These are phyloP conservation scores for Talaromyces sp. DNA, from an alignment of 2,329 filamentous ascomycete genomes.

Conservation along the genomic window DNA sequence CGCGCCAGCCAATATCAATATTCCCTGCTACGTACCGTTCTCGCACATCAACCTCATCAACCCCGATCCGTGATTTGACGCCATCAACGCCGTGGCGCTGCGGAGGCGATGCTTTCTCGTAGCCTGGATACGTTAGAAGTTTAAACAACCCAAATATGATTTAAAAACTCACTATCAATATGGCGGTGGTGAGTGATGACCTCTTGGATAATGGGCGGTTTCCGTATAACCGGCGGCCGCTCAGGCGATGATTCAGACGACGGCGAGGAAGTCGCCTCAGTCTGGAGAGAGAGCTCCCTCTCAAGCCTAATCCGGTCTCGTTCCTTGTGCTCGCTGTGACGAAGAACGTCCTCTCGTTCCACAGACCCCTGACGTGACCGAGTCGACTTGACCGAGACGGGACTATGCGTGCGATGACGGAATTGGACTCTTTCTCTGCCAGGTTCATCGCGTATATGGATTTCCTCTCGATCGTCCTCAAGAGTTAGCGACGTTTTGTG, in stretches of 20 bases:
- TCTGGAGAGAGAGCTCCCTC: constrained; percentile 35
- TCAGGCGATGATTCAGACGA: constrained; percentile 50
- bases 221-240: constrained; percentile 60
- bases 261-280: constrained; percentile 33
- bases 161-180: constrained; percentile 66
- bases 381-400: neutral
- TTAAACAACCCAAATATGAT: neutral
- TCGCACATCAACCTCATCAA: constrained; percentile 53
- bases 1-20: neutral
- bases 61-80: constrained; percentile 22
- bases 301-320: constrained; percentile 22
- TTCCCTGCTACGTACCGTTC: constrained; percentile 38
- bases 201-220: constrained; percentile 79
- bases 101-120: constrained; percentile 19
- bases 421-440: constrained; percentile 4
- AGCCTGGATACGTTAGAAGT: constrained; percentile 18
- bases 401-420: constrained; percentile 3
- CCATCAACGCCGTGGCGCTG: constrained; percentile 12
- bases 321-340: constrained; percentile 22
- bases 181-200: constrained; percentile 85
- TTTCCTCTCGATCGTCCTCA: constrained; percentile 5
- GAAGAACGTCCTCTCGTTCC: constrained; percentile 20
- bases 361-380: neutral
- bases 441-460: neutral
- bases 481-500: neutral